Conservation (phyloP, 2,329 filamentous ascomycete species). For the Stagonosporopsis tanaceti region DNA sequence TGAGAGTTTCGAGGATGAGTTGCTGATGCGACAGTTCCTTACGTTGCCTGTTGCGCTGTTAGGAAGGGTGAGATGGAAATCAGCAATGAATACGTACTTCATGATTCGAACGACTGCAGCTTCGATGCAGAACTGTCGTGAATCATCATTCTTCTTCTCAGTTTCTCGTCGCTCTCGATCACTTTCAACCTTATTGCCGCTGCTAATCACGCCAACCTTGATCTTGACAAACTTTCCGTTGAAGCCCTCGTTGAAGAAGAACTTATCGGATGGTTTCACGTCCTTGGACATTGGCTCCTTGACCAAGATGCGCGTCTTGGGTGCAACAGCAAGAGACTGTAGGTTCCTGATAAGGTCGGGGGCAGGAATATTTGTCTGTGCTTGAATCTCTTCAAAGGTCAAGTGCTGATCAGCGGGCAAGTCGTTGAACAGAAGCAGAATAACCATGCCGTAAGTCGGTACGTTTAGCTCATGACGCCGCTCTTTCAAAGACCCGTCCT, state of each 20-base stretch:
- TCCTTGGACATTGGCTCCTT: constrained; percentile 84
- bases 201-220: constrained; percentile 84
- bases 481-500: constrained; percentile 70
- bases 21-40: constrained; percentile 75
- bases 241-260: constrained; percentile 84
- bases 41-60: constrained; percentile 65
- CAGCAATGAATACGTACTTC: constrained; percentile 69
- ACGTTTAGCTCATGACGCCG: constrained; percentile 89
- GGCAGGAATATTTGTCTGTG: constrained; percentile 77
- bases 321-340: constrained; percentile 80
- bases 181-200: constrained; percentile 84
- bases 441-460: constrained; percentile 89
- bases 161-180: constrained; percentile 71
- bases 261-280: constrained; percentile 78
- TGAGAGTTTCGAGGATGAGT: constrained; percentile 75
- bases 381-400: constrained; percentile 80
- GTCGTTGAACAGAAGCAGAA: constrained; percentile 89
- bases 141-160: constrained; percentile 78
- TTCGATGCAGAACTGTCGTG: constrained; percentile 74
- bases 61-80: constrained; percentile 10
- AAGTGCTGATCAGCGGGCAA: constrained; percentile 61
- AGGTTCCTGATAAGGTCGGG: constrained; percentile 79
- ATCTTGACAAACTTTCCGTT: constrained; percentile 84
- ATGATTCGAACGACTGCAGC: constrained; percentile 82
- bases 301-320: constrained; percentile 80